phyloP scores from a whole-genome alignment of 208 protist genomes.

The Acanthamoeba polyphaga region DNA sequence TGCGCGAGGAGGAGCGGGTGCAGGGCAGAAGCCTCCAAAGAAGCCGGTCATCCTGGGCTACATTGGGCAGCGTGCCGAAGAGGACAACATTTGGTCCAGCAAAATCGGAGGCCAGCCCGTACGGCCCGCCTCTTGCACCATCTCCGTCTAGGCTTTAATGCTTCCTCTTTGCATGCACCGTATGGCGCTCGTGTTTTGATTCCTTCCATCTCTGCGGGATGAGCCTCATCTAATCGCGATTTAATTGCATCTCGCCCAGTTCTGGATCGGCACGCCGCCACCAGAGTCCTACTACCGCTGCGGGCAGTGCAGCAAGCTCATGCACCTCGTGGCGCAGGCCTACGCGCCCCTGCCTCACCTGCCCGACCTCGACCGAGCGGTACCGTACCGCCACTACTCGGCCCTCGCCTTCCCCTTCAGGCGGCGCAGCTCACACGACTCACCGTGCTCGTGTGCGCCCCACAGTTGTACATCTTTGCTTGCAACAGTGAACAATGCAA shows the following conservation, averaged over 20 bases:
- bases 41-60: conserved; percentile 1
- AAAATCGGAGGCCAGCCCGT: conserved; percentile 38
- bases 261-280: background rate
- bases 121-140: background rate
- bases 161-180: too few species aligned
- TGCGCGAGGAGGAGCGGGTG: background rate
- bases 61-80: conserved; percentile 6
- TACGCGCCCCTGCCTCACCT: conserved; percentile 13
- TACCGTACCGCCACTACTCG: background rate
- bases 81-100: conserved; percentile 42
- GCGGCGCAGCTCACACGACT: background rate
- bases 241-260: background rate
- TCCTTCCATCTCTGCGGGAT: too few species aligned
- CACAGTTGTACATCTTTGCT: conserved; percentile 38
- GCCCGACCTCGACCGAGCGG: background rate
- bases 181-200: too few species aligned
- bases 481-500: conserved; percentile 38
- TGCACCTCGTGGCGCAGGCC: conserved; percentile 25
- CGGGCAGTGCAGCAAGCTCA: background rate
- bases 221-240: background rate
- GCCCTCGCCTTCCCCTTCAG: background rate
- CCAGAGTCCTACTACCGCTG: conserved; percentile 32
- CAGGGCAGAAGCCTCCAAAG: background rate
- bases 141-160: too few species aligned
- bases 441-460: background rate